Evolutionary conservation across 1,284 basidiomycete genomes (phyloP).

Genomic region (Cutaneotrichosporon sp.): DNA sequence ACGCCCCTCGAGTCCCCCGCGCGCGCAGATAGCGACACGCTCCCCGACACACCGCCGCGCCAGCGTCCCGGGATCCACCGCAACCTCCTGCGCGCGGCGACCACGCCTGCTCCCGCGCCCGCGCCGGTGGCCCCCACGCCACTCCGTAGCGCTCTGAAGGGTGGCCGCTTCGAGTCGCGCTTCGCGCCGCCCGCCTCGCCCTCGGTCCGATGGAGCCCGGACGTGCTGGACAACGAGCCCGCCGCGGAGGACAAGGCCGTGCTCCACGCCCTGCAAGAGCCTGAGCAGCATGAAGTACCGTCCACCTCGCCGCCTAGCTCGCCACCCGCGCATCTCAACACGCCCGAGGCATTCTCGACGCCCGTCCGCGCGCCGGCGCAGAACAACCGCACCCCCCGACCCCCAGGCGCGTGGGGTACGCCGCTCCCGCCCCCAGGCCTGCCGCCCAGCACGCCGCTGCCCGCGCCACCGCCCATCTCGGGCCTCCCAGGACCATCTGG

Average conservation of each 20-base stretch:
- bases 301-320: slow-evolving; percentile 6
- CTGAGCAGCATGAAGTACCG: neutral
- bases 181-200: slow-evolving; percentile 3
- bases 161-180: neutral
- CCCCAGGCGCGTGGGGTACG: slow-evolving; percentile 6
- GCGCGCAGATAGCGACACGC: slow-evolving; percentile 7
- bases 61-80: slow-evolving; percentile 1
- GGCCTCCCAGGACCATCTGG: neutral
- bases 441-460: neutral
- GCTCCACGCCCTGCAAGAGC: neutral
- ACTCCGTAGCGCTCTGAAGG: slow-evolving; percentile 7
- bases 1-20: slow-evolving; percentile 3
- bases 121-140: slow-evolving; percentile 1
- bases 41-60: slow-evolving; percentile 6
- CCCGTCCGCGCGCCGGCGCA: neutral
- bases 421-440: neutral
- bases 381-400: slow-evolving; percentile 12
- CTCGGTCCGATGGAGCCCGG: slow-evolving; percentile 9
- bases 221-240: slow-evolving; percentile 8
- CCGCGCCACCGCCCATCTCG: neutral
- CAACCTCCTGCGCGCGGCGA: neutral
- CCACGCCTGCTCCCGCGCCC: neutral
- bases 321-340: slow-evolving; percentile 8
- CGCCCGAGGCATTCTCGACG: neutral
- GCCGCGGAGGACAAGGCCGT: neutral